Evolutionary conservation across 176 grass and related monocot species (phyloP).

Genomic region (Carex pumila): DNA sequence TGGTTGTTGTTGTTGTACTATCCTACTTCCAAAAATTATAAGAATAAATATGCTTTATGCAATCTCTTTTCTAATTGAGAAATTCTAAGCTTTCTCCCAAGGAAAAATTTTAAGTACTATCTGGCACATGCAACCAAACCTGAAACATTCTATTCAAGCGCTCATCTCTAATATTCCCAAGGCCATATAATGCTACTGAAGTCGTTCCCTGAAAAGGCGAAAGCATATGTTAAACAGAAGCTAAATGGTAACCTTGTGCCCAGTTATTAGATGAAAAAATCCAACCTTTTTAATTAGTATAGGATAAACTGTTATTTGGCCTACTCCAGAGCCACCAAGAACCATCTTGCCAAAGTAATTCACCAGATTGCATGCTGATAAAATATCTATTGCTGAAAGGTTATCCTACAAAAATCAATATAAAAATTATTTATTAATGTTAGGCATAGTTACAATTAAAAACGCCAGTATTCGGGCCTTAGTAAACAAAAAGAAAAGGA

Average conservation of each 20-base stretch:
- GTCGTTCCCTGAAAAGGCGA: conserved; percentile 60
- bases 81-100: neutral
- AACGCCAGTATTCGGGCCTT: neutral
- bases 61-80: neutral
- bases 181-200: conserved; percentile 61
- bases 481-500: neutral
- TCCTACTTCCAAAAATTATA: neutral
- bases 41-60: neutral
- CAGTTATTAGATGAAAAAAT: neutral
- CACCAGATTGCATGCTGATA: conserved; percentile 64
- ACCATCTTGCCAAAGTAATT: conserved; percentile 92
- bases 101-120: neutral
- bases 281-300: conserved; percentile 68
- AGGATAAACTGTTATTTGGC: conserved; percentile 52
- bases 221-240: conserved; percentile 12
- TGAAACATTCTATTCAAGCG: conserved; percentile 73
- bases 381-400: conserved; percentile 58
- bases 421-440: neutral
- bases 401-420: conserved; percentile 58
- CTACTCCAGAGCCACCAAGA: conserved; percentile 49
- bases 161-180: conserved; percentile 63
- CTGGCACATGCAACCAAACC: conserved; percentile 24
- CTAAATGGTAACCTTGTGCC: conserved; percentile 9
- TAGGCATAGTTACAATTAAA: neutral
- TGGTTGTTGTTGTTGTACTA: too few species aligned